Percentiles rank a stretch among this genome's conserved stretches.
Evolutionary conservation across 495 filamentous ascomycete genomes (phyloP).

Genomic region (Glonium stellatum): DNA sequence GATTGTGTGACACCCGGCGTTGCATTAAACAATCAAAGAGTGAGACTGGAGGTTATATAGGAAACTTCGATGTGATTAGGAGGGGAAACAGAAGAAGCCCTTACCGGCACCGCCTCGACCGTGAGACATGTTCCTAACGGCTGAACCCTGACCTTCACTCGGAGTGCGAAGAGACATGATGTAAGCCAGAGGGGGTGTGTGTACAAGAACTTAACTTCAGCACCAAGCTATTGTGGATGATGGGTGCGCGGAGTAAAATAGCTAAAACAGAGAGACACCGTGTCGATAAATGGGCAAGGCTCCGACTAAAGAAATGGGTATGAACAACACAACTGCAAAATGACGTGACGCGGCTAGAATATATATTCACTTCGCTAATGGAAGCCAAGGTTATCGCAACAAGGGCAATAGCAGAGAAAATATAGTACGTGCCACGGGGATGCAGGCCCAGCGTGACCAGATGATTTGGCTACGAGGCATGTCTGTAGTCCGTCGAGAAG

Average conservation of each 20-base stretch:
- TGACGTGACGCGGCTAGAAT: constrained; percentile 4
- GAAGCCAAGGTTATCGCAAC: background rate
- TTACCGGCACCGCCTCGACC: constrained; percentile 53
- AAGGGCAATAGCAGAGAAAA: background rate
- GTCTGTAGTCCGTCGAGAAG: background rate
- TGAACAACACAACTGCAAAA: background rate
- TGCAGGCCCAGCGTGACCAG: constrained; percentile 22
- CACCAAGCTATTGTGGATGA: too few relatives aligned
- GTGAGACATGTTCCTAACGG: constrained; percentile 38
- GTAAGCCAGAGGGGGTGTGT: background rate
- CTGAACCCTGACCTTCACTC: constrained; percentile 4
- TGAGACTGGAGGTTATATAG: background rate
- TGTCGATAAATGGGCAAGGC: background rate
- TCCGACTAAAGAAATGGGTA: constrained; percentile 9
- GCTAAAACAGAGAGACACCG: too few relatives aligned
- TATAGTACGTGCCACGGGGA: constrained; percentile 6
- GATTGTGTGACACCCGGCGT: too few relatives aligned
- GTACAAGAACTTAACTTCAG: background rate
- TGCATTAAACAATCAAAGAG: too few relatives aligned
- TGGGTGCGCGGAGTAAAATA: background rate
- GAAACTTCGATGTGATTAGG: background rate
- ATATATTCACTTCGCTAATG: background rate
- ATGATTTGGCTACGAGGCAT: background rate
- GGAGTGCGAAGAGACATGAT: background rate
- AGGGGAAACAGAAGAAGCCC: constrained; percentile 5